Evolutionary conservation across 257 asterid genomes (phyloP), one percentile per base, ranked within the genome.

Genomic region (Vinca minor): DNA sequence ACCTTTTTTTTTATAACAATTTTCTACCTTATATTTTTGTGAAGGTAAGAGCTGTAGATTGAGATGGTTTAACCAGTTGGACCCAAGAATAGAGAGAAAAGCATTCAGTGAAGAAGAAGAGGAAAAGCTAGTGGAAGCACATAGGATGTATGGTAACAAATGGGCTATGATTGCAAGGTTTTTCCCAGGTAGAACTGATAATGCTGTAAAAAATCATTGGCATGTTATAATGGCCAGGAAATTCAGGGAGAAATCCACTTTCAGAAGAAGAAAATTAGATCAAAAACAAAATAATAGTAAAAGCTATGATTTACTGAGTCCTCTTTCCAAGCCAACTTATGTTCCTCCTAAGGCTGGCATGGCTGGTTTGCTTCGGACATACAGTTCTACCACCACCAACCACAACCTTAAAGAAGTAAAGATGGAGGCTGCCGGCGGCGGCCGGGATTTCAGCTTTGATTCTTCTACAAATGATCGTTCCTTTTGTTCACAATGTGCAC

Each of bases 221-320:
- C 64, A 59, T 59, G 64, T 59, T 35, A 59, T 35, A 59, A 59
- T 35, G 47, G 64, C 64, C 44, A 59, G 64, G 47, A 59, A 17
- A 10, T 59, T 32, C 18, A 35, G 64, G 20, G 29, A 59, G 31
- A 14, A 59, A 11, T 35, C 64, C 0, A 57, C 25, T 29, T 31
- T 6, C 32, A 31, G 23, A 7, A n/a, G 25, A 3, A 57, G 32
- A 5, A 57, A 31, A 20, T 26, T 20, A 4, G 31, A 20, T 5
- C 58, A 52, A 25, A 25, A 7, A 3, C 5, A 10, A 15, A 23
- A 11, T 11, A 23, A 11, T n/a, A 10, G 4, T 12, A 52, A 1
- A 52, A 52, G 18, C 34, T 10, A 11, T 52, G 34, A 52, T 50
- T 7, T 9, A 7, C 28, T 20, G 13, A 48, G 25, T 48, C 55